Evolutionary conservation across 2,329 filamentous ascomycete species (phyloP).

Genomic region (Metarhizium guizhouense): DNA sequence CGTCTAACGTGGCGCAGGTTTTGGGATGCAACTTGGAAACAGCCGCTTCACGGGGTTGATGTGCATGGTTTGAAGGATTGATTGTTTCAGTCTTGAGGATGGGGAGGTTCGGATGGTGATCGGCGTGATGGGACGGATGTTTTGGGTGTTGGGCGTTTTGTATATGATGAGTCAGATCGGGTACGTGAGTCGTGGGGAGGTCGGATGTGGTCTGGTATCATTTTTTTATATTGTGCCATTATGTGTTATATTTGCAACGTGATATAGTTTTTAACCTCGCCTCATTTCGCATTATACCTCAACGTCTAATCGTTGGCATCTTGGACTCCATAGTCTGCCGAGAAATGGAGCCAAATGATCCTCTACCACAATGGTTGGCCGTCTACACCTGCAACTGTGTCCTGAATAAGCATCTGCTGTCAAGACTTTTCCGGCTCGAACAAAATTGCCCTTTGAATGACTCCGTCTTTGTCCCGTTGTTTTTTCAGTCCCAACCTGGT

Average conservation of each 20-base stretch:
- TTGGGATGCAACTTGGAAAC: too few species aligned
- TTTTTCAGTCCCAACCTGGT: not conserved
- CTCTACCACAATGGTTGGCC: not conserved
- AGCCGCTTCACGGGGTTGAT: too few species aligned
- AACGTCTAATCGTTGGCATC: not conserved
- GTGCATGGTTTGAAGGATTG: too few species aligned
- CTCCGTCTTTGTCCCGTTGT: slow-evolving; percentile 11
- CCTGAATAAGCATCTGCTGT: not conserved
- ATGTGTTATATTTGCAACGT: not conserved
- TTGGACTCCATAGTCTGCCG: not conserved
- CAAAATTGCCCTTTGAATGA: not conserved
- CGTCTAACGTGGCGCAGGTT: not conserved
- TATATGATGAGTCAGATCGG: not conserved
- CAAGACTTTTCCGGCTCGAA: not conserved
- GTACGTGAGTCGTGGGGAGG: not conserved
- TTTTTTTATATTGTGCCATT: not conserved
- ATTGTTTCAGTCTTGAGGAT: not conserved
- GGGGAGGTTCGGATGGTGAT: not conserved
- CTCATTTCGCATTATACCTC: not conserved
- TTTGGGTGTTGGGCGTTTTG: not conserved
- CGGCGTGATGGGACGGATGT: not conserved
- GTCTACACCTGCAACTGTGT: not conserved
- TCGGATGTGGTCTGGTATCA: not conserved
- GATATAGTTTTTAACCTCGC: not conserved
- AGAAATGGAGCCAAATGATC: not conserved